A percentile compares a stretch with the other conserved stretches of the same genome.
Evolutionary conservation across 2,329 filamentous ascomycete species (phyloP).

Genomic region (Epicoccum nigrum): DNA sequence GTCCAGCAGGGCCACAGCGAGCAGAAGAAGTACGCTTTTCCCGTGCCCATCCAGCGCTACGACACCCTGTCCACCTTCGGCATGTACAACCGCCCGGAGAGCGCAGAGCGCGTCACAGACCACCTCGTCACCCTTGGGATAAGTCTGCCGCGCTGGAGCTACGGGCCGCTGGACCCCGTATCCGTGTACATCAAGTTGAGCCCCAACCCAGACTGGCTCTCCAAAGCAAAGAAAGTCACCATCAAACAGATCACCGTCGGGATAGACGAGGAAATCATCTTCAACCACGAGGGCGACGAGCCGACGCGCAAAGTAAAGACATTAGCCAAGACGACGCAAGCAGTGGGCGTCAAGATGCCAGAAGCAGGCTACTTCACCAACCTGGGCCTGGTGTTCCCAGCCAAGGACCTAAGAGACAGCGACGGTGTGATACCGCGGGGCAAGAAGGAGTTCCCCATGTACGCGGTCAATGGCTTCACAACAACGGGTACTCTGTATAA

Average conservation of each 20-base stretch:
- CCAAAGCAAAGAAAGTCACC: slow-evolving; percentile 87
- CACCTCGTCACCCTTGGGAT: slow-evolving; percentile 91
- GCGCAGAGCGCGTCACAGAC: slow-evolving; percentile 82
- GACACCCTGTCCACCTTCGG: slow-evolving; percentile 98
- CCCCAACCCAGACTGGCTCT: slow-evolving; percentile 89
- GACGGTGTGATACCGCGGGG: slow-evolving; percentile 87
- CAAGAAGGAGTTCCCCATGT: slow-evolving; percentile 86
- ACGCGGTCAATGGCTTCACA: slow-evolving; percentile 88
- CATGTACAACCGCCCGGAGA: slow-evolving; percentile 98
- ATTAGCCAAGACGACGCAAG: slow-evolving; percentile 81
- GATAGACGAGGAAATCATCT: slow-evolving; percentile 98
- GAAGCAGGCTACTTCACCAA: slow-evolving; percentile 94
- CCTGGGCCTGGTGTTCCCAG: slow-evolving; percentile 86
- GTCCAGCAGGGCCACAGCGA: slow-evolving; percentile 88
- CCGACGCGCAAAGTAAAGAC: slow-evolving; percentile 88
- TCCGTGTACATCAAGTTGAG: slow-evolving; percentile 94
- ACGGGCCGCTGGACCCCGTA: slow-evolving; percentile 92
- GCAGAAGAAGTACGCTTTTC: slow-evolving; percentile 89
- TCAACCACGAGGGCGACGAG: slow-evolving; percentile 96
- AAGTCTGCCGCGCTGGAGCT: slow-evolving; percentile 93
- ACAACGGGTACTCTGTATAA: slow-evolving; percentile 95
- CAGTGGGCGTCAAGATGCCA: slow-evolving; percentile 81
- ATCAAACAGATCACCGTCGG: slow-evolving; percentile 92
- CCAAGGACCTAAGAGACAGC: slow-evolving; percentile 82
- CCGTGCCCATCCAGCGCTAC: slow-evolving; percentile 89